Evolutionary conservation across 148 eudicot species (phyloP).

Genomic region (Vaccinium darrowii): DNA sequence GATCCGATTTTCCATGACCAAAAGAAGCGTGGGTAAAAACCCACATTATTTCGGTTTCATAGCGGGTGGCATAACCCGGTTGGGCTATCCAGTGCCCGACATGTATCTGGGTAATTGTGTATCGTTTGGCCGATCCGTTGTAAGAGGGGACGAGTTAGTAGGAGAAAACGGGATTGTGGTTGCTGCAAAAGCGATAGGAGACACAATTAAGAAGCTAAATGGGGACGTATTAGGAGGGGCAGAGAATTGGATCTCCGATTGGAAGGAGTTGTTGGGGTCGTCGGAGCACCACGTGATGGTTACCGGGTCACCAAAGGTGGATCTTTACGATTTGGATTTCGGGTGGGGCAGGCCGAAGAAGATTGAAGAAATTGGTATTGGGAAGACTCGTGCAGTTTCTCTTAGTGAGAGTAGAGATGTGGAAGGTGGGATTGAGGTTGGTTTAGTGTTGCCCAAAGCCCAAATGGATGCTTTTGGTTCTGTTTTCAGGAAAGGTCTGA

Average conservation of each 20-base stretch:
- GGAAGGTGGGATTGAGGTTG: conserved; percentile 55
- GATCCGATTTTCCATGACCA: neutral
- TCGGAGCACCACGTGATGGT: conserved; percentile 32
- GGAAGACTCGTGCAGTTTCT: conserved; percentile 35
- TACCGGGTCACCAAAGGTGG: conserved; percentile 57
- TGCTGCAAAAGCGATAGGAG: conserved; percentile 47
- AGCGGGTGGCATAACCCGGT: conserved; percentile 48
- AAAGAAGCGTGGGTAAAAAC: conserved; percentile 4
- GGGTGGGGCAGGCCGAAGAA: conserved; percentile 56
- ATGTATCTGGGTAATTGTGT: conserved; percentile 48
- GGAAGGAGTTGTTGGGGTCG: conserved; percentile 28
- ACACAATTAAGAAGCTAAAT: conserved; percentile 29
- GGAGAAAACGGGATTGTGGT: conserved; percentile 41
- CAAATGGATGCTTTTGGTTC: conserved; percentile 32
- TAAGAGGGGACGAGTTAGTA: conserved; percentile 21
- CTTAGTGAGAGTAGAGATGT: conserved; percentile 36
- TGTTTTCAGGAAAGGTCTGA: conserved; percentile 13
- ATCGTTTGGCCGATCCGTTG: conserved; percentile 30
- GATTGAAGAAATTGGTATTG: conserved; percentile 43
- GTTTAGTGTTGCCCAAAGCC: conserved; percentile 32
- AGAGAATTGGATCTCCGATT: conserved; percentile 38
- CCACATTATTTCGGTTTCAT: conserved; percentile 38
- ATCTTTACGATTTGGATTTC: conserved; percentile 47
- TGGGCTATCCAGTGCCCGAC: conserved; percentile 29
- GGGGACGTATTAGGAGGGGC: conserved; percentile 32